These are phyloP conservation scores for Trifolium repens DNA, from an alignment of 306 rosid genomes.

Conservation along the genomic window DNA sequence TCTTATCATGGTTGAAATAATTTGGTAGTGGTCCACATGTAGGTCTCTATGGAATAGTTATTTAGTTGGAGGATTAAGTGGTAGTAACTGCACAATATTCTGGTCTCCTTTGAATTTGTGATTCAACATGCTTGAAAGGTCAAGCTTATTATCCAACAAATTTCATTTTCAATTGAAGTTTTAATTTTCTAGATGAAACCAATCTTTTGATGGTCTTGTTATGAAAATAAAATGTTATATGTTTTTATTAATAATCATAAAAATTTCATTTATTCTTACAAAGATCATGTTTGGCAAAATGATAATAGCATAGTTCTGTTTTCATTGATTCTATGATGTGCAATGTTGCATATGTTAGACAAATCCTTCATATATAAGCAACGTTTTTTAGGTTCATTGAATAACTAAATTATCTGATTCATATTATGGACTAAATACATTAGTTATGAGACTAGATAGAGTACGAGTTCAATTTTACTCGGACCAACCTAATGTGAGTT, in stretches of 20 bases:
- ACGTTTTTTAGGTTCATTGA: too few relatives aligned
- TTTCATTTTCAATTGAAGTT: constrained; percentile 29
- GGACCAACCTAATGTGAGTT: too few relatives aligned
- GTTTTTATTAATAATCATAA: background rate
- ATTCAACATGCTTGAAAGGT: background rate
- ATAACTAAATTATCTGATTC: too few relatives aligned
- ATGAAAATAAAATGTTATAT: background rate
- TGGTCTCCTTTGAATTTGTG: constrained; percentile 7
- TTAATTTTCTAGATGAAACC: background rate
- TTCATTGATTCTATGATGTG: too few relatives aligned
- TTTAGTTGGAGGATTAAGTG: constrained; percentile 6
- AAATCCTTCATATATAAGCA: too few relatives aligned
- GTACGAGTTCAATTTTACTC: too few relatives aligned
- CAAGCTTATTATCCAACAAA: background rate
- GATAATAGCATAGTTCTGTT: too few relatives aligned
- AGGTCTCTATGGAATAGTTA: background rate
- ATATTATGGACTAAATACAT: too few relatives aligned
- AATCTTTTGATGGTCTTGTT: background rate
- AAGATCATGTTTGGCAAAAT: too few relatives aligned
- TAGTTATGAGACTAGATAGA: too few relatives aligned
- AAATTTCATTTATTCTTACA: too few relatives aligned
- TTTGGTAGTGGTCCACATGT: constrained; percentile 5
- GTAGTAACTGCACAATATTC: background rate
- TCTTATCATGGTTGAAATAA: background rate
- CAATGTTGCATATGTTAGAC: too few relatives aligned